Percentiles rank a stretch among this genome's conserved stretches.
Evolutionary conservation across 192 early-diverging fungal genomes (phyloP).

Genomic region (Polychytrium aggregatum): DNA sequence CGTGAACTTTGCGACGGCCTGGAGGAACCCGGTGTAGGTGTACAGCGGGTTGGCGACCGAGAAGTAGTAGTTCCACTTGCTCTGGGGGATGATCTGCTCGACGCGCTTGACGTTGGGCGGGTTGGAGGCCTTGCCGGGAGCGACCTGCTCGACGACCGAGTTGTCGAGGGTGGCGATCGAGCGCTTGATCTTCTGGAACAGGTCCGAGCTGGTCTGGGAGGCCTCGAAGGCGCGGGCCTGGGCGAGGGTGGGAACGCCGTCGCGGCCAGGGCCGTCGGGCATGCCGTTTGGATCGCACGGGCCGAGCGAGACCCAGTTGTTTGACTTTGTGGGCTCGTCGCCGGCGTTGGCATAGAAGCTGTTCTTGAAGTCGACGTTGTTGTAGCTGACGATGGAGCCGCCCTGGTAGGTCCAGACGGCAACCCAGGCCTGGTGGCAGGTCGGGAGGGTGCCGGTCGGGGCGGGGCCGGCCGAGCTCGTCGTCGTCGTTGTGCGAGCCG

Average conservation of each 20-base stretch:
- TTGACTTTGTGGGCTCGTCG: neutral
- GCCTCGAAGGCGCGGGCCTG: constrained; percentile 1
- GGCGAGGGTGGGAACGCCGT: constrained; percentile 3
- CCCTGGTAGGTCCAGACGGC: neutral
- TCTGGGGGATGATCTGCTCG: neutral
- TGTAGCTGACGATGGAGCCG: constrained; percentile 3
- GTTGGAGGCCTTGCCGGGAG: constrained; percentile 3
- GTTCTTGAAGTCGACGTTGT: constrained; percentile 1
- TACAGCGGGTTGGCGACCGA: constrained; percentile 6
- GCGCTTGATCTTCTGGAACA: neutral
- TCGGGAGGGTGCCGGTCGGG: too few species aligned
- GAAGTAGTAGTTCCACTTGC: constrained; percentile 7
- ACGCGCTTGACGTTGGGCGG: constrained; percentile 5
- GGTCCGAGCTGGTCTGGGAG: neutral
- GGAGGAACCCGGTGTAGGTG: constrained; percentile 8
- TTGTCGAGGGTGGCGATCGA: neutral
- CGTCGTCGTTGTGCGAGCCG: too few species aligned
- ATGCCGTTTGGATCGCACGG: neutral
- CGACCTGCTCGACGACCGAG: neutral
- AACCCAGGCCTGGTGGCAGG: neutral
- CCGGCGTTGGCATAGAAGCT: constrained; percentile 6
- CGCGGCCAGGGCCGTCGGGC: neutral
- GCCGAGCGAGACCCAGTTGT: neutral
- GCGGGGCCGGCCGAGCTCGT: too few species aligned
- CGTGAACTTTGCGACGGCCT: too few species aligned